Conservation (phyloP, 2,329 filamentous ascomycete species). For the Stagonosporopsis rhizophila region DNA sequence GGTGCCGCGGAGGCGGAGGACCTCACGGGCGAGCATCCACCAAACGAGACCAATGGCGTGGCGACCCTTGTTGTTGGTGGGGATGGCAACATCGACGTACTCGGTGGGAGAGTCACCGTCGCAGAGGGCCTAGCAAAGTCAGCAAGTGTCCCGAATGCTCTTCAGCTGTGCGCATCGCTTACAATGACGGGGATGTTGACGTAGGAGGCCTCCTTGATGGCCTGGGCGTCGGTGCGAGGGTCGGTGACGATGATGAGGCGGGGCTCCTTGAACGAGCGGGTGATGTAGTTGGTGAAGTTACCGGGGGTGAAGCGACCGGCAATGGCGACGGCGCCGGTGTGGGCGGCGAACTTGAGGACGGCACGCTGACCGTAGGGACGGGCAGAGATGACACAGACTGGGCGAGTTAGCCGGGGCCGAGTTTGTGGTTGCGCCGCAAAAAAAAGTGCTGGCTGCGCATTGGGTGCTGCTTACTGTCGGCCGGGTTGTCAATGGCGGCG, state of each 20-base stretch:
- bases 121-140: conserved; percentile 73
- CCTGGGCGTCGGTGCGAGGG: conserved; percentile 98
- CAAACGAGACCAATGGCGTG: conserved; percentile 98
- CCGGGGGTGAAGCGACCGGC: conserved; percentile 99
- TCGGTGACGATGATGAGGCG: conserved; percentile 99
- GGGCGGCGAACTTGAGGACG: conserved; percentile 98
- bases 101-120: conserved; percentile 99
- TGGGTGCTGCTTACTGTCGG: conserved; percentile 73
- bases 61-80: conserved; percentile 99
- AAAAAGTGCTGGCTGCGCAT: too few species aligned
- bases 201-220: conserved; percentile 99
- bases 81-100: conserved; percentile 99
- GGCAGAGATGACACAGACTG: conserved; percentile 87
- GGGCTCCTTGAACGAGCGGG: conserved; percentile 99
- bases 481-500: conserved; percentile 98
- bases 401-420: not conserved
- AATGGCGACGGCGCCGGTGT: conserved; percentile 97
- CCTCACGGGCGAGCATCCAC: conserved; percentile 99
- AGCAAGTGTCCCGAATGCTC: not conserved
- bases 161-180: conserved; percentile 14
- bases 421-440: too few species aligned
- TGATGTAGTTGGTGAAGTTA: conserved; percentile 99
- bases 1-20: conserved; percentile 97
- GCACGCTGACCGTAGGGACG: conserved; percentile 99
- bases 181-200: conserved; percentile 99